These are phyloP conservation scores for Salix exigua DNA, from an alignment of 345 rosid genomes.

Conservation along the genomic window DNA sequence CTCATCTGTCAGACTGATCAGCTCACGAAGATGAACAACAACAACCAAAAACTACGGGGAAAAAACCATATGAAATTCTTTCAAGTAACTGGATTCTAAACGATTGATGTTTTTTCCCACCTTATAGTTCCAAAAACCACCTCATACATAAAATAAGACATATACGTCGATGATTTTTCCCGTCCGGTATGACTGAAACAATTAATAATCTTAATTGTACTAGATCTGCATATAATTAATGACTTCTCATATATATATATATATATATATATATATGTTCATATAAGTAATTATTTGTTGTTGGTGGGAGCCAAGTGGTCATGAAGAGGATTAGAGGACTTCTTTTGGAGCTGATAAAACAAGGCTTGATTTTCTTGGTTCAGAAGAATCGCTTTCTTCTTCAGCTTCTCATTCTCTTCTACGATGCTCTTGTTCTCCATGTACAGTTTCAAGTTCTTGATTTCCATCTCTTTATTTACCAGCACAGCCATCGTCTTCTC, in stretches of 20 bases:
- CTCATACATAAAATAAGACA: not conserved
- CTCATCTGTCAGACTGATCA: not conserved
- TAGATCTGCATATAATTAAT: not conserved
- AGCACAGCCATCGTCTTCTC: constrained; percentile 10
- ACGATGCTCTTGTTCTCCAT: constrained; percentile 63
- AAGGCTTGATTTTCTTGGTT: constrained; percentile 65
- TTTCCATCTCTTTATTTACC: constrained; percentile 38
- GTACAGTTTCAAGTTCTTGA: constrained; percentile 58
- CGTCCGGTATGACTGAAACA: not conserved
- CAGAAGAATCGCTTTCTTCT: constrained; percentile 59
- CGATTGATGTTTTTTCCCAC: not conserved
- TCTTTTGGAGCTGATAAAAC: constrained; percentile 45
- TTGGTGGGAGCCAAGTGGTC: not conserved
- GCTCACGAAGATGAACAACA: not conserved
- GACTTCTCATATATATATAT: not conserved
- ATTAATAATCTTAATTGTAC: not conserved
- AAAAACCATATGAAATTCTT: not conserved
- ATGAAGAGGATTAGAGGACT: constrained; percentile 12
- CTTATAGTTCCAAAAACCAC: not conserved
- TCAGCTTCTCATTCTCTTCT: constrained; percentile 65
- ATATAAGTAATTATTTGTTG: not conserved
- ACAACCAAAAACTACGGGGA: not conserved
- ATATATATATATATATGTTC: not conserved
- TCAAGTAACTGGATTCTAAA: not conserved
- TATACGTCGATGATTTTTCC: not conserved